Evolutionary conservation across 2,329 filamentous ascomycete species (phyloP).

Genomic region (Chalara sp.): DNA sequence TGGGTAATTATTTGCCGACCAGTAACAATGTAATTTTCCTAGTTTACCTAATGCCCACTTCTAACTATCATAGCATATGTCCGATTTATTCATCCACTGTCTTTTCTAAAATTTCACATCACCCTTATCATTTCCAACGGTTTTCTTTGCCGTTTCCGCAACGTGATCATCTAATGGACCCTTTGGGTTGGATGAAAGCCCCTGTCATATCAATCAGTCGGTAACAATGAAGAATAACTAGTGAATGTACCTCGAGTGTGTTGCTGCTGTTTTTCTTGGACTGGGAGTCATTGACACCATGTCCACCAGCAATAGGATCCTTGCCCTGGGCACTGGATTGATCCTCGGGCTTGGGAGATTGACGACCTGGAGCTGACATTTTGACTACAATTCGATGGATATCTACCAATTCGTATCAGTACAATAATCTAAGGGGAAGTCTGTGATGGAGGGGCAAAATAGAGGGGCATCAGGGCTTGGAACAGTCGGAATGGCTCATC

Average conservation of each 20-base stretch:
- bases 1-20: too few relatives aligned
- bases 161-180: slow-evolving; percentile 54
- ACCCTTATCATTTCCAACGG: slow-evolving; percentile 3
- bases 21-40: too few relatives aligned
- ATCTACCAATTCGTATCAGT: neutral
- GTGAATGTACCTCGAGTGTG: slow-evolving; percentile 36
- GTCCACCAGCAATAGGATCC: slow-evolving; percentile 48
- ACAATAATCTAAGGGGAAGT: neutral
- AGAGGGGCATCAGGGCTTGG: too few relatives aligned
- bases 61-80: too few relatives aligned
- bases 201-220: slow-evolving; percentile 26
- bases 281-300: slow-evolving; percentile 46
- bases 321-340: slow-evolving; percentile 60
- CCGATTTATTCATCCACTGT: too few relatives aligned
- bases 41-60: too few relatives aligned
- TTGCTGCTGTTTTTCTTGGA: slow-evolving; percentile 46
- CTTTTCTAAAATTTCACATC: neutral
- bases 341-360: slow-evolving; percentile 69
- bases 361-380: slow-evolving; percentile 48
- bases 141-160: slow-evolving; percentile 40
- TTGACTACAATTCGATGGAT: slow-evolving; percentile 1
- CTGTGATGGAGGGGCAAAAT: too few relatives aligned
- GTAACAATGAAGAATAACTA: neutral
- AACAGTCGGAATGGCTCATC: too few relatives aligned
- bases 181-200: slow-evolving; percentile 58